Evolutionary conservation across 2,329 filamentous ascomycete genomes (phyloP), one percentile per base, ranked within the genome.

Genomic region (Orbilia javanica): DNA sequence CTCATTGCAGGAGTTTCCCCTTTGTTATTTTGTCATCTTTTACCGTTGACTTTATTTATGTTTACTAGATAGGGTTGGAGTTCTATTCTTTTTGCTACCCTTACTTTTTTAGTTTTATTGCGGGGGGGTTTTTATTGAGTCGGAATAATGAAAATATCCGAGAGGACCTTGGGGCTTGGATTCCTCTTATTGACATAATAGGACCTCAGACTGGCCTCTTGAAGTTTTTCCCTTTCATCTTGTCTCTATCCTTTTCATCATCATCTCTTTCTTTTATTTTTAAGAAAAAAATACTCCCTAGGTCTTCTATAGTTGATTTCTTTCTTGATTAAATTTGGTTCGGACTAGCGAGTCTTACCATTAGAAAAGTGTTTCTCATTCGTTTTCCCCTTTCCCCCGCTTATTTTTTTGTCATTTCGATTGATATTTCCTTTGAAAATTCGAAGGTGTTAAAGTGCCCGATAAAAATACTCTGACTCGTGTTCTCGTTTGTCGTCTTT

Each of bases 41-140:
- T 66, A 27, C 8, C 42, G 15, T 66, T 39, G n/a, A 25, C 4
- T 52, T 22, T 52, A 13, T n/a, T 63, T 75, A 46, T 63, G 44
- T 64, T 64, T 48, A 76, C 31, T 76, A 76, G 72, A 76, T 31
- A 62, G 25, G 72, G 72, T 31, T 31, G 72, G 72, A 76, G 72
- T 76, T 76, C 22, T 44, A 68, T 50, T 57, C 63, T 44, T 53
- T 72, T 63, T 50, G 39, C 22, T 52, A 36, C 3, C 39, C 31
- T 18, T 13, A 25, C n/a, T n/a, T 1, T 69, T 46, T 42, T 48
- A 25, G 4, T 1, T 48, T 25, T n/a, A 57, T 39, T 18, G 15
- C 2, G n/a, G 48, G 34, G n/a, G 53, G 52, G 22, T 27, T 20
- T 52, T 50, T 39, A 29, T 62, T 31, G 39, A 62, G 22, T 5